Evolutionary conservation across 176 grass and related monocot species (phyloP).

Genomic region (Raddia guianensis): DNA sequence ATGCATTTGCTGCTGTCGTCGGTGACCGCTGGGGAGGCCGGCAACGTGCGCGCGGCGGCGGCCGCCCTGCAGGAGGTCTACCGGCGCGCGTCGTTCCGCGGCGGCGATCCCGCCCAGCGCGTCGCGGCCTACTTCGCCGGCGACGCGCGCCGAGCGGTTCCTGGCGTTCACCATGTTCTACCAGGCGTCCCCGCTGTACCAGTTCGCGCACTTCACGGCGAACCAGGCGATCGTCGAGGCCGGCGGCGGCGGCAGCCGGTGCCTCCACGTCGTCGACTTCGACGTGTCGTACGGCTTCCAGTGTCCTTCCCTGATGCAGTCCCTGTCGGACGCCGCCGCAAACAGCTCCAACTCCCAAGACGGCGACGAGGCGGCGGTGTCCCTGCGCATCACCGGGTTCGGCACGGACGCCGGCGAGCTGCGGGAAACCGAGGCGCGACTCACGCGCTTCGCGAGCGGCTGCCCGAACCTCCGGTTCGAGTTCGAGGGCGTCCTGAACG

Average conservation of each 20-base stretch:
- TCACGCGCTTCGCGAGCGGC: constrained; percentile 56
- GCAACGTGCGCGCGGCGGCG: constrained; percentile 40
- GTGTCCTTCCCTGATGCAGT: constrained; percentile 93
- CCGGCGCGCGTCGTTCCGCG: constrained; percentile 45
- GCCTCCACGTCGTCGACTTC: constrained; percentile 77
- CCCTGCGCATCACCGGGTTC: constrained; percentile 67
- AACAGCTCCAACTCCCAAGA: not conserved
- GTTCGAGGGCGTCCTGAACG: constrained; percentile 63
- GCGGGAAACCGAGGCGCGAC: constrained; percentile 55
- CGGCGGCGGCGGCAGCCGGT: constrained; percentile 33
- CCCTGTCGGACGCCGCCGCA: constrained; percentile 55
- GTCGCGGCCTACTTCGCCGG: constrained; percentile 62
- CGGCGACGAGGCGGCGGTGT: constrained; percentile 32
- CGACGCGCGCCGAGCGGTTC: constrained; percentile 46
- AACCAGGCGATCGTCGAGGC: constrained; percentile 94
- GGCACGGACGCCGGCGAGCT: constrained; percentile 57
- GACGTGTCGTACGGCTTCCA: constrained; percentile 84
- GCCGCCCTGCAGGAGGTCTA: constrained; percentile 59
- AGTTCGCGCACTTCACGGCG: constrained; percentile 91
- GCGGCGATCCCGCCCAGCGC: constrained; percentile 59
- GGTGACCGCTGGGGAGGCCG: constrained; percentile 41
- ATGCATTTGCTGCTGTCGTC: constrained; percentile 57
- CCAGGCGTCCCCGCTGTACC: constrained; percentile 63
- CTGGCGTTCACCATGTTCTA: constrained; percentile 75
- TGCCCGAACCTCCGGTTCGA: constrained; percentile 61